phyloP scores from a whole-genome alignment of 1,284 basidiomycete species.

The Fomitopsis betulina region DNA sequence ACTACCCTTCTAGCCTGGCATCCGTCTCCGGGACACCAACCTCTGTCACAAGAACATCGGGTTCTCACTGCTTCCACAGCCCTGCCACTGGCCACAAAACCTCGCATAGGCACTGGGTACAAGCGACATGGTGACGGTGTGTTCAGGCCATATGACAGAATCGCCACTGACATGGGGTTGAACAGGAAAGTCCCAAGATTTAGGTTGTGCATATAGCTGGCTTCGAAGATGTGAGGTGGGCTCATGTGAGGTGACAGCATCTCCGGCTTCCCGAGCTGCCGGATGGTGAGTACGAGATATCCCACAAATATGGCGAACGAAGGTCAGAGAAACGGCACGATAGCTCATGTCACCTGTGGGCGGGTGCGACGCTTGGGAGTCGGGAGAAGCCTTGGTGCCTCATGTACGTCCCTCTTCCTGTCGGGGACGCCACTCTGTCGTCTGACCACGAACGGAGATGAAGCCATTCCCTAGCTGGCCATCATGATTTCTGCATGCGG shows the following conservation, averaged over 20 bases:
- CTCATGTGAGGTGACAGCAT: neutral
- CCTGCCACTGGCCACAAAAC: neutral
- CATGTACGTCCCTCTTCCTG: neutral
- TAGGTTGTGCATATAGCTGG: neutral
- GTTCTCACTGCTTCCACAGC: neutral
- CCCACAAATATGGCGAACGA: neutral
- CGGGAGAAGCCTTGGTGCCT: neutral
- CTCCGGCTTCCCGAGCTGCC: neutral
- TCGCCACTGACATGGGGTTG: neutral
- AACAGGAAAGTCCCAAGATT: neutral
- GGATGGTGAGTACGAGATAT: neutral
- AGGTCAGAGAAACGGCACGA: neutral
- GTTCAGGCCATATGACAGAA: neutral
- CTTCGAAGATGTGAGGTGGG: neutral
- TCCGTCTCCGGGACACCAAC: neutral
- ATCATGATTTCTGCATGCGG: neutral
- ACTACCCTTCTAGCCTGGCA: neutral
- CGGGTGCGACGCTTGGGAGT: neutral
- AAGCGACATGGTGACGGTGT: neutral
- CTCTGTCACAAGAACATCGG: neutral
- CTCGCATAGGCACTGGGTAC: neutral
- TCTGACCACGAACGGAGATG: slow-evolving; percentile 1
- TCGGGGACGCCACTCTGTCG: neutral
- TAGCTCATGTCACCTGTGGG: neutral
- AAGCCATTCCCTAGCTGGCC: neutral